A percentile compares a stretch with the other conserved stretches of the same genome.
Conservation (phyloP, 23 red algal species). For the Gracilaria gracilis region DNA sequence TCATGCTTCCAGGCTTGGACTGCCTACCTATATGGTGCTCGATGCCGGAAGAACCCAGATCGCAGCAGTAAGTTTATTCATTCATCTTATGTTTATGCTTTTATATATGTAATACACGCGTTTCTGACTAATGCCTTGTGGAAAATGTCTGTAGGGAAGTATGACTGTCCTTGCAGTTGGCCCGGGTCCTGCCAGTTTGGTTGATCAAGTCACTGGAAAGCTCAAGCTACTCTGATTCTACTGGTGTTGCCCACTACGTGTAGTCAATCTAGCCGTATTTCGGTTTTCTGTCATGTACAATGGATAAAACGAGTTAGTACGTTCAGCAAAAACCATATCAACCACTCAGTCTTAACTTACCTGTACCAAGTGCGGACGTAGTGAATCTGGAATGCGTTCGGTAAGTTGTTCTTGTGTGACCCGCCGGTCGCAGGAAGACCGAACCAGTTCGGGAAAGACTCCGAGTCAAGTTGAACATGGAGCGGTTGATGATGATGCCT, state of each 20-base stretch:
- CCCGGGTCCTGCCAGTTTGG: constrained; percentile 75
- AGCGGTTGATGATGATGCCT: constrained; percentile 57
- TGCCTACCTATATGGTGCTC: constrained; percentile 74
- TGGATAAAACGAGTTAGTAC: neutral
- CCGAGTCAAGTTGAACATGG: constrained; percentile 58
- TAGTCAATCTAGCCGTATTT: neutral
- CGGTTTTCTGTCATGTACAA: neutral
- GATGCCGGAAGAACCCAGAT: constrained; percentile 95
- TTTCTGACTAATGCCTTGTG: constrained; percentile 9
- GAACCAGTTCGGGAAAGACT: constrained; percentile 69
- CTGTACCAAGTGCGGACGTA: constrained; percentile 65
- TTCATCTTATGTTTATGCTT: neutral
- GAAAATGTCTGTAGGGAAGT: constrained; percentile 53
- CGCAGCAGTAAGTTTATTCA: constrained; percentile 78
- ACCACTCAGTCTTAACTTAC: constrained; percentile 17
- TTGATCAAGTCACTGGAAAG: constrained; percentile 79
- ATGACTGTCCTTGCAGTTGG: constrained; percentile 87
- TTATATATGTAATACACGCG: neutral
- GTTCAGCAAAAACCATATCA: neutral
- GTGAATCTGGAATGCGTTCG: constrained; percentile 53
- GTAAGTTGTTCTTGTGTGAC: constrained; percentile 36
- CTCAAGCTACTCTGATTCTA: constrained; percentile 66
- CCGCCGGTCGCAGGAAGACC: constrained; percentile 54
- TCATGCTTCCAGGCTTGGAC: constrained; percentile 24
- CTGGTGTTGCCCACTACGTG: neutral